Conservation (phyloP, 306 rosid genomes). For the peach (Prunus persica) region DNA sequence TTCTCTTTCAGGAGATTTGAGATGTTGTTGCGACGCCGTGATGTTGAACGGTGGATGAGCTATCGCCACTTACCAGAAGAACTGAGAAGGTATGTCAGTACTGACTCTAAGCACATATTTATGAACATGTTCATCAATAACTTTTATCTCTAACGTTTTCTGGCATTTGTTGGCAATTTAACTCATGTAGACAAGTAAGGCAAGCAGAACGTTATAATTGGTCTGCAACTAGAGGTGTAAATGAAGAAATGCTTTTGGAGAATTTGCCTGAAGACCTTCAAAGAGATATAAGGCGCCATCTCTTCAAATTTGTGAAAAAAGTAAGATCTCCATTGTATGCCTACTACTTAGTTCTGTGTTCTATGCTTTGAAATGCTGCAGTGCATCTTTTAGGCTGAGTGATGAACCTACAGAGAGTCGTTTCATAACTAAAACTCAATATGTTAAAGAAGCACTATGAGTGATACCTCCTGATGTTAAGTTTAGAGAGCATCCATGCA, state of each 20-base stretch:
- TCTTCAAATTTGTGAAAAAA: conserved; percentile 53
- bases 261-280: conserved; percentile 80
- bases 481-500: not conserved
- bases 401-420: no score
- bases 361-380: not conserved
- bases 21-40: conserved; percentile 70
- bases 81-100: conserved; percentile 44
- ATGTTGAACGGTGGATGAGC: conserved; percentile 87
- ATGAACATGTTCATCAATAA: not conserved
- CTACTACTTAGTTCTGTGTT: not conserved
- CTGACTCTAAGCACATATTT: not conserved
- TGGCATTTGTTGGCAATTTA: not conserved
- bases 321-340: conserved; percentile 32
- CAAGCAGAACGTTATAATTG: conserved; percentile 71
- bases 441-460: no score
- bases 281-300: conserved; percentile 71
- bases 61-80: conserved; percentile 68
- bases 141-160: not conserved
- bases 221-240: conserved; percentile 90
- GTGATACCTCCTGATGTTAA: no score
- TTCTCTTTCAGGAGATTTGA: conserved; percentile 61
- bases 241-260: conserved; percentile 76
- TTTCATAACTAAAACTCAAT: no score
- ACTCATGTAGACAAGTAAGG: conserved; percentile 55
- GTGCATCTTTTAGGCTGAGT: not conserved